Base-by-base conservation (phyloP, 2,329 filamentous ascomycete species). In the Exophiala spinifera region DNA sequence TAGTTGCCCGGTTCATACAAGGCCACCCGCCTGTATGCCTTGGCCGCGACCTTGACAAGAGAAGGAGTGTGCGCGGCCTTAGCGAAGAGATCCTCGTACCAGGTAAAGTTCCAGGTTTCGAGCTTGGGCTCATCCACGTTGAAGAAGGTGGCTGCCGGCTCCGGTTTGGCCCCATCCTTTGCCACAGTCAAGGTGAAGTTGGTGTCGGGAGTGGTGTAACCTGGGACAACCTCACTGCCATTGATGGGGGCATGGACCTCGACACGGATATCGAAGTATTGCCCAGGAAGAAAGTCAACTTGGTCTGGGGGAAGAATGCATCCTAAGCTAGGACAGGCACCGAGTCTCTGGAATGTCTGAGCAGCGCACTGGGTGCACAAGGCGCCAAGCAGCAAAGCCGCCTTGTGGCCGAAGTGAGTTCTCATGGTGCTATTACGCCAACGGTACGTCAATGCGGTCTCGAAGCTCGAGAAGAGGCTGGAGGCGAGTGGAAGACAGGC, bases 231-330 rank as follows among this genome's bases (percentile, higher is more conserved):
- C 71, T 94, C 88, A 34, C 86, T 88, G 61, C 89, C 89, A 70
- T 94, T 94, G 67, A 86, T 78, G 4, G 88, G 88, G 8, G 88
- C 87, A 67, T 92, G 88, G 25, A 94, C 82, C 70, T 94, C 89
- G 56, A 92, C 80, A 56, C 89, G 85, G 59, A 95, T 85, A 68
- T 94, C 89, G 66, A 94, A 94, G 69, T 82, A 86, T 73, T 94
- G 89, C 11, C 89, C 89, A 4, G 89, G 85, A 1, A 95, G 79
- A 73, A 94, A 94, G 65, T 94, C 89, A 60, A 86, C 84, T 74
- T 82, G 79, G 61, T 83, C 80, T 17, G 81, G 81, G 46, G 80
- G 80, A 52, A 82, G 77, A 53, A 83, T 73, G 59, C 78, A 80
- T 65, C 80, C 80, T 51, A 83, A 68, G 3, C 74, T 76, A 28